Evolutionary conservation across 116 monocot genomes (phyloP), one percentile per base, ranked within the genome.

Genomic region (Zostera marina): DNA sequence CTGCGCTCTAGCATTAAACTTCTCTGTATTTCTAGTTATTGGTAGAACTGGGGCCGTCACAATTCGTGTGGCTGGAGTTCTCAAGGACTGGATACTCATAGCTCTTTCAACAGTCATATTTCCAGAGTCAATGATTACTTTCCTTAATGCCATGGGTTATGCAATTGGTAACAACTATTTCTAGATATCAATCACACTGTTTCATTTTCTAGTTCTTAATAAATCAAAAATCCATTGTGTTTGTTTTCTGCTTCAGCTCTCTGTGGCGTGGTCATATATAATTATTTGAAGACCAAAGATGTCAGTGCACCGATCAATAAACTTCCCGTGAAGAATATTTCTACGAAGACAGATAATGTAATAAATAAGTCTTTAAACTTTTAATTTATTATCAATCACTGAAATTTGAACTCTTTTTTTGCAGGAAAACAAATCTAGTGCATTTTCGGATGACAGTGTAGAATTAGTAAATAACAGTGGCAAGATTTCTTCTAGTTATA

Each of bases 41-140:
- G 92, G 92, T 47, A 83, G 92, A 83, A 92, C 92, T 66, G 92
- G 92, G 15, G 87, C 92, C 52, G 92, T 87, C 43, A 92, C 92
- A 13, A 81, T 87, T 9, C 63, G 92, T 60, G 92, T 92, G 66
- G 87, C 92, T 59, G 92, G 92, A 52, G 87, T 92, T 62, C 59
- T 96, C 41, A 96, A 88, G 70, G 96, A 96, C 53, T 96, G 96
- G 96, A 88, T 96, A 67, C 56, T 89, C 6, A 89, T 96, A 56
- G 96, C 96, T 11, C 89, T 96, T 52, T 96, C 89, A 8, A 89
- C 96, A 11, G 55, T 96, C 65, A 59, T 96, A 61, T 96, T 96
- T 68, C 96, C 96, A 54, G 96, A 96, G 70, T 96, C 96, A 63
- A 60, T 72, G 38, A 88, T 96, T 16, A 96, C 96, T 41, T 74